A percentile compares a stretch with the other conserved stretches of the same genome.
These are phyloP conservation scores for Claviceps sp. DNA, from an alignment of 2,329 filamentous ascomycete genomes.

Conservation along the genomic window DNA sequence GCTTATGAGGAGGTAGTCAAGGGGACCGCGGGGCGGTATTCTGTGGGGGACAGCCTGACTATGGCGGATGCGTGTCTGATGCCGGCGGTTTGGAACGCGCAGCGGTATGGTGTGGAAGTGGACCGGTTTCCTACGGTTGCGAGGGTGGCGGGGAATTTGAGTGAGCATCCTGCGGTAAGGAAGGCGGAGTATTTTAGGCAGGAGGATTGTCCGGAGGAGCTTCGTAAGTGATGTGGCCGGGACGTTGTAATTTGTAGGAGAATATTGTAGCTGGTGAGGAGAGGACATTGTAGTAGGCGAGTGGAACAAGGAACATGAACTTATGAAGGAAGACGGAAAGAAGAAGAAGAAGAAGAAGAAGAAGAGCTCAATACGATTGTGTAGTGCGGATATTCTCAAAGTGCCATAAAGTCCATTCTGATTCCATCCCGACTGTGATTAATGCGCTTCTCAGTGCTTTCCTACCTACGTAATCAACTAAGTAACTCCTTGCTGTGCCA, in stretches of 20 bases:
- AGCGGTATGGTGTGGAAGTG: slow-evolving; percentile 41
- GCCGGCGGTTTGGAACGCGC: slow-evolving; percentile 44
- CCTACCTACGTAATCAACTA: too few relatives aligned
- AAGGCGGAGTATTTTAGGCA: slow-evolving; percentile 41
- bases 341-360: too few relatives aligned
- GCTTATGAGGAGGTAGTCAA: slow-evolving; percentile 38
- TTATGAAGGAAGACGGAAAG: too few relatives aligned
- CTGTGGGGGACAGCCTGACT: slow-evolving; percentile 40
- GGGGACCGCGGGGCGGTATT: slow-evolving; percentile 33
- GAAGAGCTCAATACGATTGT: too few relatives aligned
- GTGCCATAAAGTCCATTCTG: too few relatives aligned
- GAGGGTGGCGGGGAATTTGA: slow-evolving; percentile 31
- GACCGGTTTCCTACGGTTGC: slow-evolving; percentile 31
- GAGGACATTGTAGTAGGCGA: too few relatives aligned
- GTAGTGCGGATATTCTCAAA: too few relatives aligned
- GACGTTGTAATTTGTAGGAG: background rate
- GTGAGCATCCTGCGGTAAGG: slow-evolving; percentile 34
- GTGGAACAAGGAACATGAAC: too few relatives aligned
- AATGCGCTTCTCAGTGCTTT: too few relatives aligned
- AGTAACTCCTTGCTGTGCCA: background rate
- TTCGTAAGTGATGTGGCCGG: slow-evolving; percentile 9
- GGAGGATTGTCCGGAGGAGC: slow-evolving; percentile 29
- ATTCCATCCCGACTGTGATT: too few relatives aligned
- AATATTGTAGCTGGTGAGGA: too few relatives aligned
- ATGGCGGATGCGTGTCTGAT: slow-evolving; percentile 46